These are phyloP conservation scores for Termitomyces sp. DNA, from an alignment of 768 basidiomycete genomes.

Conservation along the genomic window DNA sequence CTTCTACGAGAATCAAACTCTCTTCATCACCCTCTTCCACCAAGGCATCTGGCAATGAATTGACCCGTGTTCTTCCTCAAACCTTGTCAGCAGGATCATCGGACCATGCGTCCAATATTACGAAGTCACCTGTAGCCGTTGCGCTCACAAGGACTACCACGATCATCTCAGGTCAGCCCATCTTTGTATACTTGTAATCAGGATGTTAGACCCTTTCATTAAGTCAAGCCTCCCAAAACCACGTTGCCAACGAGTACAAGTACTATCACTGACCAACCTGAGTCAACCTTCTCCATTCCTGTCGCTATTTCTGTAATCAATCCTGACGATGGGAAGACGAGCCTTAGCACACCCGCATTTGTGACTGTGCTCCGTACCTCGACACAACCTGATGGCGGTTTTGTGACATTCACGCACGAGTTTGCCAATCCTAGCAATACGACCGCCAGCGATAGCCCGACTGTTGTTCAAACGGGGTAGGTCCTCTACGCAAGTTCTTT, in stretches of 20 bases:
- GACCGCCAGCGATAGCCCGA: conserved; percentile 16
- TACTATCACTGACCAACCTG: conserved; percentile 35
- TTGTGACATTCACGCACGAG: conserved; percentile 47
- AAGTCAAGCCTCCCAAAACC: conserved; percentile 4
- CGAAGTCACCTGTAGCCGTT: background rate
- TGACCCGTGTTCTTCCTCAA: background rate
- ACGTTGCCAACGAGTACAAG: conserved; percentile 25
- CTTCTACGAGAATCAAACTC: background rate
- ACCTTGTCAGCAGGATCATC: background rate
- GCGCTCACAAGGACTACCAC: conserved; percentile 2
- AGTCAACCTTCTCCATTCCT: conserved; percentile 40
- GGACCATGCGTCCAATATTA: background rate
- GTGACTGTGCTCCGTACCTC: conserved; percentile 44
- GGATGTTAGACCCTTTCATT: background rate
- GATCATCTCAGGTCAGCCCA: conserved; percentile 4
- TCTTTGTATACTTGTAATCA: background rate
- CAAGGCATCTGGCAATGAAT: background rate
- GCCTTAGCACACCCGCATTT: conserved; percentile 38
- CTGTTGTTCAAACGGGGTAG: conserved; percentile 19
- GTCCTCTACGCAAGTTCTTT: background rate
- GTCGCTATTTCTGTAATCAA: conserved; percentile 36
- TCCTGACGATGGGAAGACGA: conserved; percentile 28
- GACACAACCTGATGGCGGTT: conserved; percentile 36
- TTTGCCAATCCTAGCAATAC: conserved; percentile 44
- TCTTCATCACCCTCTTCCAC: background rate